Evolutionary conservation across 2,329 filamentous ascomycete species (phyloP).

Genomic region (Didymellaceae sp.): DNA sequence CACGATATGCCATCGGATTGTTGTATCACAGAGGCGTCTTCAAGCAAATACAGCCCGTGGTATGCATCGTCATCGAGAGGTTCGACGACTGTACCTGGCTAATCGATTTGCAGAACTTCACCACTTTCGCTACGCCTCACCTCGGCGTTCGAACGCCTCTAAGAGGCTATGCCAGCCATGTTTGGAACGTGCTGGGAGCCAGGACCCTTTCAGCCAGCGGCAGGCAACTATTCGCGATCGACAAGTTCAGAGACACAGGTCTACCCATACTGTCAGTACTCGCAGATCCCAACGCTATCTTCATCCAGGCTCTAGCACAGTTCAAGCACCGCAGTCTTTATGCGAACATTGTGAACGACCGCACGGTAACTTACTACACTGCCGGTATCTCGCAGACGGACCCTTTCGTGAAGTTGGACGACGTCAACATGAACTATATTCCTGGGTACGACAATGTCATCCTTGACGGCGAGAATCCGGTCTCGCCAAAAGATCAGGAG

Average conservation of each 20-base stretch:
- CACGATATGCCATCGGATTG: slow-evolving; percentile 84
- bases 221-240: slow-evolving; percentile 84
- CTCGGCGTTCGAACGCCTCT: slow-evolving; percentile 61
- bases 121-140: slow-evolving; percentile 84
- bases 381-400: slow-evolving; percentile 78
- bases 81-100: slow-evolving; percentile 3
- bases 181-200: slow-evolving; percentile 80
- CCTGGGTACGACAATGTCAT: slow-evolving; percentile 77
- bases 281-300: slow-evolving; percentile 83
- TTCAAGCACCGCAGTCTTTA: slow-evolving; percentile 84
- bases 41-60: slow-evolving; percentile 78
- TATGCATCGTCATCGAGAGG: slow-evolving; percentile 53
- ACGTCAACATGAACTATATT: slow-evolving; percentile 74
- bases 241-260: slow-evolving; percentile 83
- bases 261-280: slow-evolving; percentile 80
- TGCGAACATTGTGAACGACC: slow-evolving; percentile 86
- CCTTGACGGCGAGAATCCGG: slow-evolving; percentile 70
- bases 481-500: slow-evolving; percentile 55
- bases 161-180: slow-evolving; percentile 51
- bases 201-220: slow-evolving; percentile 83
- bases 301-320: slow-evolving; percentile 76
- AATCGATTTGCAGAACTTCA: slow-evolving; percentile 73
- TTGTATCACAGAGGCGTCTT: slow-evolving; percentile 82
- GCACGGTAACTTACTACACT: slow-evolving; percentile 82
- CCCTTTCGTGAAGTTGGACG: slow-evolving; percentile 73